Evolutionary conservation across 1,284 basidiomycete genomes (phyloP).

Genomic region (Fomitopsis betulina): DNA sequence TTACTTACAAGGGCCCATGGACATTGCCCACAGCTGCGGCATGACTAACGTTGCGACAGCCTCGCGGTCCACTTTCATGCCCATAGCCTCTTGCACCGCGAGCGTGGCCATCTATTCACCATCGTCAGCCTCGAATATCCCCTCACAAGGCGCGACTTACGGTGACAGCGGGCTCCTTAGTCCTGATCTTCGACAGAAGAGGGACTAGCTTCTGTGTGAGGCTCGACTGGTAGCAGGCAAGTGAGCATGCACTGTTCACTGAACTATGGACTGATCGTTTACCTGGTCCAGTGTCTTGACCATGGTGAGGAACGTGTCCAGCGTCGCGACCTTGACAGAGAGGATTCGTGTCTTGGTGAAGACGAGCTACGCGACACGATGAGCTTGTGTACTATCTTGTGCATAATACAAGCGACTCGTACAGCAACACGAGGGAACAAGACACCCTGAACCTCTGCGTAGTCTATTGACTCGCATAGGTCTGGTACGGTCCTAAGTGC

Average conservation of each 20-base stretch:
- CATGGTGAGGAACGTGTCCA: conserved; percentile 88
- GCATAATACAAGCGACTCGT: conserved; percentile 26
- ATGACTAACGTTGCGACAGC: conserved; percentile 91
- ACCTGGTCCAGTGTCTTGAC: conserved; percentile 93
- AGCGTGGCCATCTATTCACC: conserved; percentile 80
- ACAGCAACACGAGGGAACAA: conserved; percentile 87
- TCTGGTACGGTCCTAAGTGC: conserved; percentile 84
- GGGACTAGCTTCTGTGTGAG: conserved; percentile 95
- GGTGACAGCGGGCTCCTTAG: conserved; percentile 91
- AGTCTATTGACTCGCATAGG: conserved; percentile 91
- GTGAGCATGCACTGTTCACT: neutral
- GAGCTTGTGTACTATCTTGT: neutral
- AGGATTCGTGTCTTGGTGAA: conserved; percentile 88
- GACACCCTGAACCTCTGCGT: conserved; percentile 84
- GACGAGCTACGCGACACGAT: conserved; percentile 53
- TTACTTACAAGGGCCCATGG: conserved; percentile 84
- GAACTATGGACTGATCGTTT: conserved; percentile 12
- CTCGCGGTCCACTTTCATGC: conserved; percentile 91
- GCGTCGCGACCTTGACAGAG: conserved; percentile 85
- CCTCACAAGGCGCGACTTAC: conserved; percentile 32
- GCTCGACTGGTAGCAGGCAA: conserved; percentile 44
- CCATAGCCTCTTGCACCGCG: conserved; percentile 95
- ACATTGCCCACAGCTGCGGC: conserved; percentile 95
- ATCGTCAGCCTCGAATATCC: neutral
- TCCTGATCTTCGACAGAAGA: conserved; percentile 90